Base-by-base conservation (phyloP, 1,139 yeast species). In the Kurtzmaniella quercitrusa region DNA sequence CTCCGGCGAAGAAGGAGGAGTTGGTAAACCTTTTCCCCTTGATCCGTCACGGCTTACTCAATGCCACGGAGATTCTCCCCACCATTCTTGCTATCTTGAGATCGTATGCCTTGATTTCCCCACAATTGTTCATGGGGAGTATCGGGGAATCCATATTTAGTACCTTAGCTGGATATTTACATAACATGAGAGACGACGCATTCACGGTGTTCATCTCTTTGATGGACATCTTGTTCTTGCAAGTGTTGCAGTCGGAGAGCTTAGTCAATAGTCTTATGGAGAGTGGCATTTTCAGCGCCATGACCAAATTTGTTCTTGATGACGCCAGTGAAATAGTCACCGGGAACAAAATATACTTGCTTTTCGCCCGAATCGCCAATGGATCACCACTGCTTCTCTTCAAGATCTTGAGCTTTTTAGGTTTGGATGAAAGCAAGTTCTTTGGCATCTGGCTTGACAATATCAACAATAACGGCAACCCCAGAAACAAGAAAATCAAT, bases 41-140 rank as follows among this genome's bases (percentile, higher is more conserved):
- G 45, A 57, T 81, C 17, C 62, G 77, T 1, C 66, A 70, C 43
- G 83, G 83, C 2, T 66, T 76, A 43, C 59, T 75, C 47, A 77
- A 79, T 45, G 80, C 86, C 41, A 86, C 97, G 0, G 98, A 93
- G 58, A 79, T 85, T 21, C 65, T 93, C 41, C 85, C 91, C 1
- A 66, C 80, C 3, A 72, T 87, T 17, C 61, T 91, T 38, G 79
- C 82, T 17, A 80, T 91, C 11, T 60, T 85, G 11, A 79, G 93
- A 59, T 82, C 93, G 49, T 91, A 90, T 60, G 61, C 84, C 0
- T 65, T 89, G 37, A 60, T 88, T 24, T 65, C 79, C 7, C 81
- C 84, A 1, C 65, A 68, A 9, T 53, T 81, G n/a, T 75, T 79
- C 47, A 65, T 59, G 8, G 57, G 58, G 0, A 60, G 67, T 11